Evolutionary conservation across 148 eudicot genomes (phyloP), one percentile per base, ranked within the genome.

Genomic region (Rhododendron williamsianum): DNA sequence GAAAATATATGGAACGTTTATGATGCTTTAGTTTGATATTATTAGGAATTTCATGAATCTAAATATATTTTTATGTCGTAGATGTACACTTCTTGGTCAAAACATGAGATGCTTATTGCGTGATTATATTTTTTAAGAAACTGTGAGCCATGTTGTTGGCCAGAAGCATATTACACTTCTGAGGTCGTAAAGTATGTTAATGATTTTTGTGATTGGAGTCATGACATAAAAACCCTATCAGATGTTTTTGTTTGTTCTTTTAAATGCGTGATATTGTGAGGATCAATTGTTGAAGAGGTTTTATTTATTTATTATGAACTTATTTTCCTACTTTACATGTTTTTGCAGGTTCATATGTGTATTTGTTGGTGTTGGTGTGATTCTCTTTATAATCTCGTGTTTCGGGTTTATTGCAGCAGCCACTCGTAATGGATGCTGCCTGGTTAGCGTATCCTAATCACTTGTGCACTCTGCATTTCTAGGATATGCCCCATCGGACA

Each of bases 381-480:
- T 90, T 87, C 90, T 95, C 81, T 92, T 94, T 83, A 76, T 95
- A 63, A 85, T 94, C 87, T 92, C 98, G 63, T 95, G 98, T 87
- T 93, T 87, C 86, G 99, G 99, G 74, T 97, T 98, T 86, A 94
- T 97, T 87, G 99, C 93, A 87, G 92, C 98, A 76, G 84, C 92
- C 36, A 90, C 93, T 43, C 88, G 94, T 69, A 97, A 87, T 86
- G 99, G 99, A 19, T 97, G 99, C 92, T 97, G 98, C 90, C 95
- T 96, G 76, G 82, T 86, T 83, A 93, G 91, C 87, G 99, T 97
- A 97, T 97, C 99, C 98, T 93, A 76, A 82, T 82, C 78, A 85
- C 60, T 54, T 76, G 82, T 87, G 23, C 83, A 6, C 67, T 81
- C 36, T 25, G 16, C 76, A 46, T 51, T 4, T 45, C 10, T 60